Percentiles rank a stretch among this genome's conserved stretches.
Evolutionary conservation across 2,329 filamentous ascomycete genomes (phyloP).

Genomic region (Sordariomycetes sp.): DNA sequence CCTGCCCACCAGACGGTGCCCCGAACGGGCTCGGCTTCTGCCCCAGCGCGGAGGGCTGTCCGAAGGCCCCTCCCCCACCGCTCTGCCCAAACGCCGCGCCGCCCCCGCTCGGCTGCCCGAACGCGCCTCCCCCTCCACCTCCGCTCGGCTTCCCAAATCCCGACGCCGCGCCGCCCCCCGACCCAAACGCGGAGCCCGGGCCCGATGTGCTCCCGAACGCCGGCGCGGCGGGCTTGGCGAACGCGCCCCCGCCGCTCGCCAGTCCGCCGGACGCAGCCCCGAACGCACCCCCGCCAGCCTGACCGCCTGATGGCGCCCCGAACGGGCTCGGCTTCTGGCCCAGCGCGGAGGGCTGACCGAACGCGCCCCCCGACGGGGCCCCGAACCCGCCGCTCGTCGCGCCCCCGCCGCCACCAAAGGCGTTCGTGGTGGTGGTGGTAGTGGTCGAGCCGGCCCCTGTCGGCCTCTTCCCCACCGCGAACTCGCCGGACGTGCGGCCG

Average conservation of each 20-base stretch:
- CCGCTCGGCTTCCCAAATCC: conserved; percentile 2
- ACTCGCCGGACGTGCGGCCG: conserved; percentile 33
- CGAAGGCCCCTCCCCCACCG: not conserved
- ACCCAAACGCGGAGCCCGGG: not conserved
- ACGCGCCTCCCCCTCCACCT: not conserved
- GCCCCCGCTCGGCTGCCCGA: conserved; percentile 4
- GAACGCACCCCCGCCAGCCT: conserved; percentile 5
- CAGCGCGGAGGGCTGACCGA: conserved; percentile 16
- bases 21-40: conserved; percentile 23
- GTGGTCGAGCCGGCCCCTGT: conserved; percentile 22
- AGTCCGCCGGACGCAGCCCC: not conserved
- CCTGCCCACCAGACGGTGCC: not conserved
- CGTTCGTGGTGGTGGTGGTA: conserved; percentile 21
- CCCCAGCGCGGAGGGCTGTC: conserved; percentile 2
- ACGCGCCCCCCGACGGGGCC: conserved; percentile 17
- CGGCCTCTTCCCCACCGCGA: conserved; percentile 21
- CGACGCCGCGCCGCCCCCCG: not conserved
- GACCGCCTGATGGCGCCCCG: conserved; percentile 15
- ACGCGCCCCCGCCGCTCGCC: conserved; percentile 5
- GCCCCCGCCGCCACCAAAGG: conserved; percentile 25
- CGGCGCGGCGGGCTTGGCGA: conserved; percentile 10
- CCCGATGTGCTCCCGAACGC: conserved; percentile 15
- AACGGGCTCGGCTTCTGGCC: conserved; percentile 19
- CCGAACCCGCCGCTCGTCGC: conserved; percentile 21
- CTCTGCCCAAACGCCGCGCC: conserved; percentile 10